A percentile compares a stretch with the other conserved stretches of the same genome.
These are phyloP conservation scores for Sordariomycetes sp. DNA, from an alignment of 2,329 filamentous ascomycete species.

Conservation along the genomic window DNA sequence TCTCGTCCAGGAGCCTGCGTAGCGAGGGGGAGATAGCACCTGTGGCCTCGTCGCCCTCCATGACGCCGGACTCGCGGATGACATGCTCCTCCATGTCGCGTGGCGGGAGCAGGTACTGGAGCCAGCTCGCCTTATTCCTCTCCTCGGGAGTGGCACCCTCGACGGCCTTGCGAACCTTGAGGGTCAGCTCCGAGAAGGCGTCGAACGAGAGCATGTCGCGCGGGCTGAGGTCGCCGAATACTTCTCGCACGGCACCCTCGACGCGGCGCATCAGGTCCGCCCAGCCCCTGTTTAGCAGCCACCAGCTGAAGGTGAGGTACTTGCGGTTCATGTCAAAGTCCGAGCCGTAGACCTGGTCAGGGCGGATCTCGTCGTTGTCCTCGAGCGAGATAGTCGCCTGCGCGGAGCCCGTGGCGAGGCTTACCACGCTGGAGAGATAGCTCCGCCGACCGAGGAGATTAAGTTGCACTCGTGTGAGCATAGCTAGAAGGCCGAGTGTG, in stretches of 20 bases:
- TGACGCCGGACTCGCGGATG: constrained; percentile 75
- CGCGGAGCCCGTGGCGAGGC: constrained; percentile 66
- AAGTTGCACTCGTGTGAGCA: constrained; percentile 90
- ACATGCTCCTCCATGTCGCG: constrained; percentile 71
- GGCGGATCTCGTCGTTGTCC: constrained; percentile 83
- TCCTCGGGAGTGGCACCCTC: constrained; percentile 50
- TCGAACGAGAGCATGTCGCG: constrained; percentile 79
- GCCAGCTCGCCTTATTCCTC: constrained; percentile 52
- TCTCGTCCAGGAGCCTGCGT: constrained; percentile 84
- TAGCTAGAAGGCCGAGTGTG: constrained; percentile 75
- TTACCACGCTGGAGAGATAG: constrained; percentile 91
- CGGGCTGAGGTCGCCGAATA: constrained; percentile 82
- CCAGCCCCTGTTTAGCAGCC: constrained; percentile 88
- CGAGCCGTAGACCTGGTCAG: constrained; percentile 73
- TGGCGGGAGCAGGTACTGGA: constrained; percentile 73
- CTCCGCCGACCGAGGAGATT: constrained; percentile 92
- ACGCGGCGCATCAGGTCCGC: constrained; percentile 72
- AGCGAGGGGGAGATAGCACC: constrained; percentile 45
- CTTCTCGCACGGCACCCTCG: constrained; percentile 73
- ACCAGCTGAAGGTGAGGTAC: constrained; percentile 97
- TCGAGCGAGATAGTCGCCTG: constrained; percentile 78
- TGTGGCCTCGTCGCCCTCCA: constrained; percentile 26
- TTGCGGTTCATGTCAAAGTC: constrained; percentile 94
- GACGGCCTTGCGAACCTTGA: constrained; percentile 74
- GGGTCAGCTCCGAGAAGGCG: constrained; percentile 66